Base-by-base conservation (phyloP, 2,329 filamentous ascomycete genomes). In the Colletotrichum lini region DNA sequence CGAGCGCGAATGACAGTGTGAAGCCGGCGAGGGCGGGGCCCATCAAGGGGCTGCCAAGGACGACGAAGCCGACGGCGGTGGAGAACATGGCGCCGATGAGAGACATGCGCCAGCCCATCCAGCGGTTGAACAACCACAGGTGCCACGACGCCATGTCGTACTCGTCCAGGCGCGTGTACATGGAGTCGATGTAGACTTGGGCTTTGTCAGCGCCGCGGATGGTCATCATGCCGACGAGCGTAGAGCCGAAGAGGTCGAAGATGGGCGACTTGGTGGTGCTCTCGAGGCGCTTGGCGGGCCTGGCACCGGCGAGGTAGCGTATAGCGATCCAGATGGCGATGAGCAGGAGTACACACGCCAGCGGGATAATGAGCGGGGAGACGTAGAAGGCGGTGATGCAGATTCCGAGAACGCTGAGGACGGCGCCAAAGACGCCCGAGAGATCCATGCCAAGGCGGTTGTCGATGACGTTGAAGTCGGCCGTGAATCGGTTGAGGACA, bases 221-320 rank as follows among this genome's bases (percentile, higher is more conserved):
- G 0, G 93, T 95, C 1, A 89, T 85, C 21, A 96, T 89, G 6
- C 94, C 94, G 0, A 89, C 87, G 12, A 96, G 86, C 0, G 92
- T 89, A 1, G 92, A 90, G 13, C 91, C 91, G 76, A 96, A 95
- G 73, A 94, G 90, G 78, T 96, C 93, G 75, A 94, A 95, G 1
- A 96, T 90, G 0, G 94, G 94, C 0, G 91, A 93, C 80, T 94
- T 95, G 66, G 90, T 88, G 3, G 88, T 94, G 74, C 91, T 94
- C 79, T 96, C 93, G 1, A 96, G 86, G 6, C 94, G 87, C 82
- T 95, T 96, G 72, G 93, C 86, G 42, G 94, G 93, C 49, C 94
- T 86, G 0, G 93, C 93, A 1, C 88, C 93, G n/a, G 87, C 82
- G 7, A 96, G 85, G 77, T 93, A 96, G 45, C 83, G 84, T 3